Base-by-base conservation (phyloP, 805 yeast species). In the Tetrapisispora nanseiensis region DNA sequence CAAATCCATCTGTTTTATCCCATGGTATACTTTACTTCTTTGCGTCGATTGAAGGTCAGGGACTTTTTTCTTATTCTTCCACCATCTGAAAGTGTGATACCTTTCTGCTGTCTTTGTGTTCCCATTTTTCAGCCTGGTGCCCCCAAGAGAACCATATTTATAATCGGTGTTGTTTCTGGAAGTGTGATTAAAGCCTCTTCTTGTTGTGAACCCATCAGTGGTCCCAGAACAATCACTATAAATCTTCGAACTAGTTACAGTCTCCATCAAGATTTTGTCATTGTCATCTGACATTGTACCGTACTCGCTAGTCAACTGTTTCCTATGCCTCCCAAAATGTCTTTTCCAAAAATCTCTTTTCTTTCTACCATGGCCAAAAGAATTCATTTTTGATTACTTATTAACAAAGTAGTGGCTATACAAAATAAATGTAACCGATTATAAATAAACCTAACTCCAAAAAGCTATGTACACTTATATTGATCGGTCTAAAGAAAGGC, bases 61-160 rank as follows among this genome's bases (percentile, higher is more conserved):
- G n/a, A n/a, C n/a, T n/a, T n/a, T 20, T 6, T 30, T 37, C 19
- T 26, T 43, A 21, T 44, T 47, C 24, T 42, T 45, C 47, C 48
- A 45, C 16, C 48, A 40, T 11, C 49, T 34, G 6, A 43, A 31
- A 10, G 49, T 31, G 23, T 41, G 46, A 20, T 40, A 41, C 24
- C 41, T 38, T 16, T 27, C 42, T 15, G 8, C 8, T 7, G 29
- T 7, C 12, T 18, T 26, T 1, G 8, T 15, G 4, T 24, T 13
- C 15, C 8, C 22, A 8, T 30, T 21, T 6, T 15, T 22, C 12
- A 3, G 3, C 16, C n/a, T 13, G 6, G 13, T 3, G 5, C 28
- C 28, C 15, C 32, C 32, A 11, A 36, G n/a, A 9, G 31, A 24
- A 18, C 39, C 37, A 21, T 33, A 33, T 18, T 33, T 33, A 20